Percentiles rank a stretch among this genome's conserved stretches.
Evolutionary conservation across 108 stramenopile genomes (phyloP).

Genomic region (Nitzschia putrida): DNA sequence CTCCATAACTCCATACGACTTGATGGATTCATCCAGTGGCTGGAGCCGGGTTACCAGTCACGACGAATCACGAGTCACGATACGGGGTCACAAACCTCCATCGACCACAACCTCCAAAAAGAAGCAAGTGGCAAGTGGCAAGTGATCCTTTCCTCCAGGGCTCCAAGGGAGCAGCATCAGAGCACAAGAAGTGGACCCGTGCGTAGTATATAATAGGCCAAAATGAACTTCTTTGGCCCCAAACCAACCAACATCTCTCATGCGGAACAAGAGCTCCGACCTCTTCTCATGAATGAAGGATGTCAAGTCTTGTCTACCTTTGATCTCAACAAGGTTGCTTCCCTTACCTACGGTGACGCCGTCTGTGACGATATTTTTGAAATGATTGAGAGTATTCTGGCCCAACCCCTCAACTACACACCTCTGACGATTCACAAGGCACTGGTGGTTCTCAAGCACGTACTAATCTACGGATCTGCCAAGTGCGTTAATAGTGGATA

Average conservation of each 20-base stretch:
- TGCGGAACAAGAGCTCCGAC: constrained; percentile 29
- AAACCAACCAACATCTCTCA: constrained; percentile 9
- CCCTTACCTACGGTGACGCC: constrained; percentile 53
- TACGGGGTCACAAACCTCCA: too few relatives aligned
- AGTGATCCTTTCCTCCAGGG: too few relatives aligned
- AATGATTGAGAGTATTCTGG: constrained; percentile 40
- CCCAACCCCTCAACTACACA: constrained; percentile 40
- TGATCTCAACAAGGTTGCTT: constrained; percentile 64
- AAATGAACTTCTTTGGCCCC: constrained; percentile 27
- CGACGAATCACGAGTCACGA: too few relatives aligned
- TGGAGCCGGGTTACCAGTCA: too few relatives aligned
- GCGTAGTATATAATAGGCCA: too few relatives aligned
- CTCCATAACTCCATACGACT: too few relatives aligned
- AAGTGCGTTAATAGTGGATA: constrained; percentile 49
- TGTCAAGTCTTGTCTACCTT: constrained; percentile 53
- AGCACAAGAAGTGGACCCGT: too few relatives aligned
- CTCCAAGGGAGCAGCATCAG: too few relatives aligned
- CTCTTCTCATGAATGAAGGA: constrained; percentile 45
- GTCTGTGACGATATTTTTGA: constrained; percentile 60
- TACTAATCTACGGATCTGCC: constrained; percentile 56
- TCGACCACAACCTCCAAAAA: too few relatives aligned
- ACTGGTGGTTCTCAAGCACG: constrained; percentile 48
- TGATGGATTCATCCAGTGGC: too few relatives aligned
- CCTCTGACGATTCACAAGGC: constrained; percentile 53
- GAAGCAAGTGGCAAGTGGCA: too few relatives aligned